phyloP scores from a whole-genome alignment of 2,329 filamentous ascomycete genomes.

The Sarocladium strictum region DNA sequence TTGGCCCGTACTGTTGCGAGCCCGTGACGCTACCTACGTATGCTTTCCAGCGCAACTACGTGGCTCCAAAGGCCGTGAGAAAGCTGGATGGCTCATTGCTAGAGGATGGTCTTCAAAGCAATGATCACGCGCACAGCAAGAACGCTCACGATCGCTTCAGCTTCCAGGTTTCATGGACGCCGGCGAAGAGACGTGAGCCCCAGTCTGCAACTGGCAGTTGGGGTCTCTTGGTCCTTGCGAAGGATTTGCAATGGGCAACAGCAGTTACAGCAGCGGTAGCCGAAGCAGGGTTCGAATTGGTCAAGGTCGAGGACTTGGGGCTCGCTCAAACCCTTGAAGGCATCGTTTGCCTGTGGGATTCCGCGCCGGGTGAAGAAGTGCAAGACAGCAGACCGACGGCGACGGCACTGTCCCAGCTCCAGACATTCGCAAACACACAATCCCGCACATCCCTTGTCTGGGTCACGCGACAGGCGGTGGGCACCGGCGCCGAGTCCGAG shows the following conservation, averaged over 20 bases:
- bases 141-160: conserved; percentile 2
- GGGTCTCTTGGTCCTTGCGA: conserved; percentile 9
- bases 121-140: neutral
- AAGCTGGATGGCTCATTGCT: neutral
- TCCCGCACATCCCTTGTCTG: conserved; percentile 16
- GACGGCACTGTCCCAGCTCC: conserved; percentile 11
- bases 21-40: conserved; percentile 25
- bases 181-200: neutral
- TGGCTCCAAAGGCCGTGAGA: neutral
- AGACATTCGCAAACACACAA: conserved; percentile 2
- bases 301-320: conserved; percentile 8
- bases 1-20: conserved; percentile 19
- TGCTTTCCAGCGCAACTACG: conserved; percentile 21
- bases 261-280: neutral
- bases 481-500: conserved; percentile 4
- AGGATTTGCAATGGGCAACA: conserved; percentile 1
- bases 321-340: conserved; percentile 10
- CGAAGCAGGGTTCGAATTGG: conserved; percentile 1
- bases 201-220: conserved; percentile 5
- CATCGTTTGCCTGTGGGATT: conserved; percentile 13
- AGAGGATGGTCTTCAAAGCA: neutral
- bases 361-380: neutral
- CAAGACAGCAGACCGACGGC: conserved; percentile 3
- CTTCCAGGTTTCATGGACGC: conserved; percentile 4
- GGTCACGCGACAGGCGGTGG: conserved; percentile 11